A percentile compares a stretch with the other conserved stretches of the same genome.
These are phyloP conservation scores for Lichtheimia ramosa DNA, from an alignment of 371 early-diverging fungal genomes.

Conservation along the genomic window DNA sequence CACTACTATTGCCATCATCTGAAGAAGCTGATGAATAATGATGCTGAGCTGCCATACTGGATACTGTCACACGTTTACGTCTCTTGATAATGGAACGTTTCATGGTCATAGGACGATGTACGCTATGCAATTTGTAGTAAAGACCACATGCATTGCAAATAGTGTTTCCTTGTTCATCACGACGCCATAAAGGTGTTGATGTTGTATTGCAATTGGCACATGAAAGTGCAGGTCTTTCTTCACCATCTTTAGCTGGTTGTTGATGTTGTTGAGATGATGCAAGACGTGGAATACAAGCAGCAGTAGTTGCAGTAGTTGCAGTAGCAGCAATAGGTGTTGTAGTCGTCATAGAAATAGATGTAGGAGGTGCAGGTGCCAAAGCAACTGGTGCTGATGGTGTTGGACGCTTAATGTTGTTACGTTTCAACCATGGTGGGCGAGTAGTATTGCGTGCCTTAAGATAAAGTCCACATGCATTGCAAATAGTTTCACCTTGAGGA, in stretches of 20 bases:
- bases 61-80: slow-evolving; percentile 44
- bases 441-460: slow-evolving; percentile 80
- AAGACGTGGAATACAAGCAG: too few relatives aligned
- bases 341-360: background rate
- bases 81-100: slow-evolving; percentile 57
- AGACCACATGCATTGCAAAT: slow-evolving; percentile 87
- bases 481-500: slow-evolving; percentile 78
- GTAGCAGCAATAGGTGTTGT: background rate
- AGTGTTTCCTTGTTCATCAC: slow-evolving; percentile 63
- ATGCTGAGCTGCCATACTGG: slow-evolving; percentile 21
- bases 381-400: slow-evolving; percentile 26
- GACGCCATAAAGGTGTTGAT: slow-evolving; percentile 84
- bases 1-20: slow-evolving; percentile 3
- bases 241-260: background rate
- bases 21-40: slow-evolving; percentile 10
- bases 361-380: slow-evolving; percentile 32
- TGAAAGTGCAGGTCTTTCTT: slow-evolving; percentile 17
- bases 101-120: slow-evolving; percentile 59
- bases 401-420: slow-evolving; percentile 42
- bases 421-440: slow-evolving; percentile 80
- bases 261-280: slow-evolving; percentile 1
- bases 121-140: slow-evolving; percentile 72
- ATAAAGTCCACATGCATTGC: slow-evolving; percentile 94
- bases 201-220: slow-evolving; percentile 78
- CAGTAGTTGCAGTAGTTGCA: background rate